A percentile compares a stretch with the other conserved stretches of the same genome.
Evolutionary conservation across 495 filamentous ascomycete genomes (phyloP).

Genomic region (Podospora australis): DNA sequence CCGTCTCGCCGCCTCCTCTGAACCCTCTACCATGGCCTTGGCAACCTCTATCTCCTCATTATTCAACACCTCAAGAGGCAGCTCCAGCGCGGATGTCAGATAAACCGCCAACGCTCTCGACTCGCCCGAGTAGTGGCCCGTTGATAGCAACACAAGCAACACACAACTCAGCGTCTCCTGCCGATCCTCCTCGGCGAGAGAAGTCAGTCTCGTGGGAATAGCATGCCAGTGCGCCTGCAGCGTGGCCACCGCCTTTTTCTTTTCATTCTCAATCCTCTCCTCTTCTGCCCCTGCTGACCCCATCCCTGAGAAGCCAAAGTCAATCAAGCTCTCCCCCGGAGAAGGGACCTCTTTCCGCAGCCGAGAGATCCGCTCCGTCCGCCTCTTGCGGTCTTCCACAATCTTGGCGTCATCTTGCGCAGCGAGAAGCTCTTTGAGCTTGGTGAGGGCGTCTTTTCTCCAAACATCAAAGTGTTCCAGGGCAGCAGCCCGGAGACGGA

Average conservation of each 20-base stretch:
- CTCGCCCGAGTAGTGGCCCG: conserved; percentile 65
- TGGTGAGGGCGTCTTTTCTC: conserved; percentile 27
- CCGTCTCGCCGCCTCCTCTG: conserved; percentile 21
- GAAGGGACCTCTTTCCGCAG: conserved; percentile 6
- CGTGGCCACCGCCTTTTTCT: conserved; percentile 21
- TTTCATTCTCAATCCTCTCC: conserved; percentile 1
- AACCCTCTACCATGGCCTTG: conserved; percentile 55
- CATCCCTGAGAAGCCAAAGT: conserved; percentile 22
- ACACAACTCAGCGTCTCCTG: conserved; percentile 51
- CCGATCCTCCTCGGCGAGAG: conserved; percentile 35
- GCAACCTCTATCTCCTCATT: conserved; percentile 68
- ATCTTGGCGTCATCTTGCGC: conserved; percentile 30
- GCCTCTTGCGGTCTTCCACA: conserved; percentile 31
- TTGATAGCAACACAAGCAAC: conserved; percentile 60
- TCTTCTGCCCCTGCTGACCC: conserved; percentile 5
- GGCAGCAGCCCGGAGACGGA: conserved; percentile 28
- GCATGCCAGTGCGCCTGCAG: conserved; percentile 39
- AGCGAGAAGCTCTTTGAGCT: conserved; percentile 33
- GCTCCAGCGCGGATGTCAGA: conserved; percentile 55
- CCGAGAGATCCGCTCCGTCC: conserved; percentile 16
- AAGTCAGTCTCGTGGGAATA: conserved; percentile 38
- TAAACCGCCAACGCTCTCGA: conserved; percentile 63
- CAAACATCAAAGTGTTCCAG: conserved; percentile 37
- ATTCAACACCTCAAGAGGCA: conserved; percentile 54
- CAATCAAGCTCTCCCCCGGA: conserved; percentile 18